Conservation (phyloP, 2,329 filamentous ascomycete genomes). For the Fusarium sp. region DNA sequence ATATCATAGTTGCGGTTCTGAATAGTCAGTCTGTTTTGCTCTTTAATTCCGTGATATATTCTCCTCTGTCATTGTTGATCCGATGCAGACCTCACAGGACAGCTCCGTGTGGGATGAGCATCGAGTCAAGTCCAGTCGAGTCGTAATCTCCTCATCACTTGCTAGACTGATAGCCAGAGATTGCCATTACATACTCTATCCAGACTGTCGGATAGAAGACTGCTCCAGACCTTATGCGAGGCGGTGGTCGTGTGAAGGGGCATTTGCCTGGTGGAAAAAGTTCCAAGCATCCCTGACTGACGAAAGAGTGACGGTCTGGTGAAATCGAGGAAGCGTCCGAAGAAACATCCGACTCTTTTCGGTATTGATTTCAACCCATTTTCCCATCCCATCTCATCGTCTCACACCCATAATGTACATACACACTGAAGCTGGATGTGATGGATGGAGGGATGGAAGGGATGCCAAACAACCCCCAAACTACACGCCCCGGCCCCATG, state of each 20-base stretch:
- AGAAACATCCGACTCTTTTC: constrained; percentile 19
- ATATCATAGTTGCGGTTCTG: not conserved
- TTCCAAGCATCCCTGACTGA: constrained; percentile 19
- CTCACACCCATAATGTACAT: constrained; percentile 20
- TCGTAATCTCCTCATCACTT: constrained; percentile 12
- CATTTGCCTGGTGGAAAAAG: constrained; percentile 9
- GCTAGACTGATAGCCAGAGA: constrained; percentile 9
- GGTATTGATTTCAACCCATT: constrained; percentile 28
- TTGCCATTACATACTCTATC: constrained; percentile 33
- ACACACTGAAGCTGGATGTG: constrained; percentile 1
- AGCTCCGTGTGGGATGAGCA: not conserved
- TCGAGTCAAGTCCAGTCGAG: not conserved
- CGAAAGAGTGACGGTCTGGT: not conserved
- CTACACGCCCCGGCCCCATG: constrained; percentile 1
- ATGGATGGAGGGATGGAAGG: constrained; percentile 1
- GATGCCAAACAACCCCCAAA: not conserved
- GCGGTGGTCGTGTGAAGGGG: constrained; percentile 14
- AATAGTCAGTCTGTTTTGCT: not conserved
- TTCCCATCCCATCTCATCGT: constrained; percentile 8
- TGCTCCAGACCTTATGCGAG: constrained; percentile 32
- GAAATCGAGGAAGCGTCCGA: constrained; percentile 10
- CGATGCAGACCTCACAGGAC: not conserved
- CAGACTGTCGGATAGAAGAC: constrained; percentile 33
- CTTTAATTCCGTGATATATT: not conserved
- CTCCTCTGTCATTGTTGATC: not conserved